Percentiles rank a stretch among this genome's conserved stretches.
These are phyloP conservation scores for Eimeria falciformis DNA, from an alignment of 169 alveolate species.

Conservation along the genomic window DNA sequence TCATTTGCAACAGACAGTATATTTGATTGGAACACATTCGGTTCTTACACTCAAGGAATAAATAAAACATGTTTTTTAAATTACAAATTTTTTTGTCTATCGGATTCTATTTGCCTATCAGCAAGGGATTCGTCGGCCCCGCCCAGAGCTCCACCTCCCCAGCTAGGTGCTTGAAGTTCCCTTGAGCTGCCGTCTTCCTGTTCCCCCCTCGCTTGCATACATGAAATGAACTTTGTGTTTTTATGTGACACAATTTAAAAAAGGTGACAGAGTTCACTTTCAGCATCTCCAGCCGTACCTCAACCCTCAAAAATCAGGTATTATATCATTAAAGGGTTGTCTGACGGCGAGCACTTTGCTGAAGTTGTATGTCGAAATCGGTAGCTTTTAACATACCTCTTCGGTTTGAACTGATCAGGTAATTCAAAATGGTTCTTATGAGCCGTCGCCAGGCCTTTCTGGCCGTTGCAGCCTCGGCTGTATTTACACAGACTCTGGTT, in stretches of 20 bases:
- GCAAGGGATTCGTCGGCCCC: conserved; percentile 55
- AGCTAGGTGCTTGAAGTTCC: background rate
- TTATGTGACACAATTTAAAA: background rate
- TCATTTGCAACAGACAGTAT: too few species aligned
- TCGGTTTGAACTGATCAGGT: conserved; percentile 59
- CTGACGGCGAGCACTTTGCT: background rate
- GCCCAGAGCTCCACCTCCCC: background rate
- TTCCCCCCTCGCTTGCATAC: background rate
- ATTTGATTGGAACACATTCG: background rate
- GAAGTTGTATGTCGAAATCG: background rate
- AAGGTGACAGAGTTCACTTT: conserved; percentile 5
- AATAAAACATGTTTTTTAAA: too few species aligned
- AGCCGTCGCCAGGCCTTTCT: conserved; percentile 46
- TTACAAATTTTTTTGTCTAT: background rate
- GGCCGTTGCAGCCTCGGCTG: conserved; percentile 48
- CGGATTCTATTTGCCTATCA: conserved; percentile 35
- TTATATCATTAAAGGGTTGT: background rate
- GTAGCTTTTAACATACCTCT: conserved; percentile 13
- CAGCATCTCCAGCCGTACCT: background rate
- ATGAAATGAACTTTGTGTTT: background rate
- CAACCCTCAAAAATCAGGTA: conserved; percentile 9
- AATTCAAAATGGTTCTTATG: background rate
- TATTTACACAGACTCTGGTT: conserved; percentile 4
- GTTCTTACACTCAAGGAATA: background rate
- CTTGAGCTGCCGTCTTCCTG: background rate